These are phyloP conservation scores for Arthonia radiata DNA, from an alignment of 495 filamentous ascomycete genomes.

Conservation along the genomic window DNA sequence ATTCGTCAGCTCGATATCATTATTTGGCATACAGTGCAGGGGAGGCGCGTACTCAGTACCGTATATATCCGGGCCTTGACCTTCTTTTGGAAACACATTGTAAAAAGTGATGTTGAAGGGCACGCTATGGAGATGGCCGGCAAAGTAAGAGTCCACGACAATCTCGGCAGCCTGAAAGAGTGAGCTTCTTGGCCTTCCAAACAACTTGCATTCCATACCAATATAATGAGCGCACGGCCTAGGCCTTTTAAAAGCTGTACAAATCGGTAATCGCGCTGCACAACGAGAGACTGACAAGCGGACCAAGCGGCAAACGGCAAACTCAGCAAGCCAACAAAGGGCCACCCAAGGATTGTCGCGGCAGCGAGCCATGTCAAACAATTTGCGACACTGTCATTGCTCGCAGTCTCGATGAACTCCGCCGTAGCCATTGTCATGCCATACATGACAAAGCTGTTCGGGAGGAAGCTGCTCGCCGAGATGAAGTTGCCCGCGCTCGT, in stretches of 20 bases:
- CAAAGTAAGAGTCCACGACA: constrained; percentile 54
- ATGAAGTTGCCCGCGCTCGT: constrained; percentile 85
- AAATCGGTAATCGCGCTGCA: too few relatives aligned
- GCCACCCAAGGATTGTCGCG: constrained; percentile 84
- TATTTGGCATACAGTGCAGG: too few relatives aligned
- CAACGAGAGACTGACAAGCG: too few relatives aligned
- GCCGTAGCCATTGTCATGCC: constrained; percentile 65
- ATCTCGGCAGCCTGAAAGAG: constrained; percentile 27
- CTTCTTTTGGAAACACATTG: constrained; percentile 57
- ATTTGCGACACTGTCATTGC: constrained; percentile 46
- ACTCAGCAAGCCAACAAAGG: constrained; percentile 63
- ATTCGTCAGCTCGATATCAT: too few relatives aligned
- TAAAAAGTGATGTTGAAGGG: constrained; percentile 87
- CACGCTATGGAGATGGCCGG: constrained; percentile 49
- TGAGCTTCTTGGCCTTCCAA: constrained; percentile 6
- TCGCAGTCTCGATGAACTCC: constrained; percentile 67
- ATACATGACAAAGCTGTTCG: constrained; percentile 95
- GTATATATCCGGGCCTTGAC: constrained; percentile 73
- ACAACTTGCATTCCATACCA: too few relatives aligned
- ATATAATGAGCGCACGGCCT: too few relatives aligned
- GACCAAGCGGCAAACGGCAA: constrained; percentile 61
- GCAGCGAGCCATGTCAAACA: constrained; percentile 83
- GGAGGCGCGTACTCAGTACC: too few relatives aligned
- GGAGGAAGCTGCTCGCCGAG: constrained; percentile 63
- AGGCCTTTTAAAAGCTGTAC: too few relatives aligned